Evolutionary conservation across 495 filamentous ascomycete species (phyloP), one percentile per base, ranked within the genome.

Genomic region (Delitschia confertaspora): DNA sequence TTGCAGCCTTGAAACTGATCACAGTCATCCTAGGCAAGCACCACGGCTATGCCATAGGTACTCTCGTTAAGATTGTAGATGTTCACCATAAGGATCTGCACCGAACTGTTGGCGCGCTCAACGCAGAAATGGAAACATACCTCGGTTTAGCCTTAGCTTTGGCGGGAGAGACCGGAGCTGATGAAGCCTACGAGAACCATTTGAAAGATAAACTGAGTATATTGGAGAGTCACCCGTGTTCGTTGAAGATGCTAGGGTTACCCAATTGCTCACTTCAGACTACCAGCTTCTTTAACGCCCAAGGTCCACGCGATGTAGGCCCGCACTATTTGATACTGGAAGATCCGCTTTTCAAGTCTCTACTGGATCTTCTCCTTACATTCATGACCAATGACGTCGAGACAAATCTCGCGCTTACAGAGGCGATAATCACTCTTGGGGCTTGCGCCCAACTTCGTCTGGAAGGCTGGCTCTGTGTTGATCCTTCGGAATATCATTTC

Each of bases 351-450:
- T 69, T 95, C 22, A 73, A 72, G 44, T 76, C 75, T 25, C 60
- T 94, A 2, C 62, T 91, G 7, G 70, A 70, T 11, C 73, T 88
- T 4, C 62, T 96, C 23, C 70, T 76, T 16, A 75, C 71, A 0
- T 99, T 96, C 57, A 84, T 95, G 51, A 74, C 80, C 4, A 96
- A 99, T 59, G 78, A 85, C 13, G 77, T 95, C 2, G 86, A 93
- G 45, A 84, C 79, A 11, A 99, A 99, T 56, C 67, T 99, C 8
- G 78, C 79, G 1, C 65, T 94, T 6, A 95, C 93, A 0, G 81
- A 88, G 52, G 74, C 80, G 4, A 70, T 99, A 11, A 75, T 88
- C 42, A 83, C 85, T 46, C 69, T 96, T 20, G 80, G 82, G 11
- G 79, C 82, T 0, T 96, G 91, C 48, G 78, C 84, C 11, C 82